Evolutionary conservation across 1,284 basidiomycete genomes (phyloP), one percentile per base, ranked within the genome.

Genomic region (Farysia itapuensis): DNA sequence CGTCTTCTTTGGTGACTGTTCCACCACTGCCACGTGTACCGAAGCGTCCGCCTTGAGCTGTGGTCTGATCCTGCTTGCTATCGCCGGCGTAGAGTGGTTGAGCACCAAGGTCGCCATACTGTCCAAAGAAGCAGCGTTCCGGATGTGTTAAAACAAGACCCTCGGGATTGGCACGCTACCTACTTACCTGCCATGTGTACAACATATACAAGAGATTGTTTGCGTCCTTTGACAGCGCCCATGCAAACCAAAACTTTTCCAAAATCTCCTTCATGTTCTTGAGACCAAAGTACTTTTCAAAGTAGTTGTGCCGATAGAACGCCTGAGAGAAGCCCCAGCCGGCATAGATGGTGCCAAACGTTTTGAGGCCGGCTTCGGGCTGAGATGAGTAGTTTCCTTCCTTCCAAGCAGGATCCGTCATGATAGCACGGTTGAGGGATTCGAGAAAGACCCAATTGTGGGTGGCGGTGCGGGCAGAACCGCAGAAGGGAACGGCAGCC

Each of bases 361-460:
- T 65, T 21, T 52, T 57, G 42, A 65, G 45, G 4, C 66, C 67
- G 1, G 39, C 43, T 1, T 57, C 28, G 9, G 67, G 53, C 16
- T 64, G 52, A 16, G 8, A 9, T 23, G 21, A 38, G 33, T 64
- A 61, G 24, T 49, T 39, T 4, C 60, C 59, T 4, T 18, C 22
- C 11, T 53, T 42, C 29, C 39, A 54, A 2, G 43, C 48, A 1
- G 50, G 29, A 30, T 65, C 63, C 28, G 53, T 45, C 16, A 22
- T 15, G 8, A 65, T 38, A 0, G 52, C 43, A 3, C 32, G 39
- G 8, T 46, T 53, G 24, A 63, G 53, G 30, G 53, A 56, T 6
- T 57, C 59, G 15, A 65, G 45, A 28, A 69, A 64, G 23, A 64
- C 54, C 46, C 53, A 58, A 24, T 66, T 69, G 35, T 66, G 66